Evolutionary conservation across 164 flowering plant species (phyloP), one percentile per base, ranked within the genome.

Genomic region (Chimonanthus praecox): DNA sequence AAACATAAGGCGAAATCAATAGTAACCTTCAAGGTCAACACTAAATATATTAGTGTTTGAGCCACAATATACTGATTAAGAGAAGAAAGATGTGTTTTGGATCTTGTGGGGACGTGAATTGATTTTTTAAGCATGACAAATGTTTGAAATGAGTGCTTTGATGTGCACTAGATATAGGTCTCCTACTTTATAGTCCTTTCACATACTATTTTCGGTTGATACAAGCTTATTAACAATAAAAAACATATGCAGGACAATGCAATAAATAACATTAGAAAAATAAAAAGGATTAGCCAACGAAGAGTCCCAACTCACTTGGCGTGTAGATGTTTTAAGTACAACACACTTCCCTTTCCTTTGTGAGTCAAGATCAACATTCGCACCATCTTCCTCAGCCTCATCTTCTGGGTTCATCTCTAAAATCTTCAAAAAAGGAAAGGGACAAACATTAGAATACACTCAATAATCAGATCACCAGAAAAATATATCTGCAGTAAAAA

Each of bases 351-450:
- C 98, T 80, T 93, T 93, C 82, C 98, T 85, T 74, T 93, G 98
- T 4, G 98, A 93, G 77, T 93, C 98, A 16, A 93, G 89, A 84
- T 94, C 99, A 82, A 92, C 85, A 79, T 94, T 94, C 3, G 99
- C 97, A 77, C 98, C 99, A 84, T 94, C 98, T 82, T 94, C 98
- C 78, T 94, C 98, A 21, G 92, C 95, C 49, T 94, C 98, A 64
- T 93, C 98, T 78, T 94, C 98, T 0, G 98, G 98, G 72, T 94
- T 94, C 97, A 94, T 94, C 74, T 94, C 98, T 87, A 94, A 75
- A 64, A 94, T 94, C 97, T 93, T 33, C 44, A 58, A 16, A 60
- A 44, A 58, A 49, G 4, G 11, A 66, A 66, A 1, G 16, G 11
- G 45, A 44, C 11, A 66, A 16, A 9, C 16, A 4, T 66, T 46